Conservation (phyloP, 352 stramenopile species). For the Aphanomyces invadans region DNA sequence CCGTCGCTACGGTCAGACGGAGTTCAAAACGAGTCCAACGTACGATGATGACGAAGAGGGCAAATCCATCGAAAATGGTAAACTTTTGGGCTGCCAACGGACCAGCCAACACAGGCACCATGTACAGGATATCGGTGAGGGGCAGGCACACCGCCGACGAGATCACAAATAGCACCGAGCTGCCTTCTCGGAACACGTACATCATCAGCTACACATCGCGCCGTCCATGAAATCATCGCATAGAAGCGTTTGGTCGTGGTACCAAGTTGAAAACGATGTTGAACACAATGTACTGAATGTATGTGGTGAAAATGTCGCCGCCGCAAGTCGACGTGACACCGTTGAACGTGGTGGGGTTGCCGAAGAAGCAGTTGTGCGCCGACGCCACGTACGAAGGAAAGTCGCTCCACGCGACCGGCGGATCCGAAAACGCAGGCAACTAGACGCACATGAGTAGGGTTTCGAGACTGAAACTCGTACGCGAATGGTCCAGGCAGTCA, state of each 20-base stretch:
- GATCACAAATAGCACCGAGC: slow-evolving; percentile 28
- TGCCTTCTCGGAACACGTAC: slow-evolving; percentile 26
- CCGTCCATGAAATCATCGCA: too few species aligned
- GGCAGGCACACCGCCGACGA: slow-evolving; percentile 25
- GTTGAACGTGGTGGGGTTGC: slow-evolving; percentile 21
- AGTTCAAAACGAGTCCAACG: not conserved
- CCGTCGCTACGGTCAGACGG: not conserved
- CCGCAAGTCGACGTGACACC: slow-evolving; percentile 16
- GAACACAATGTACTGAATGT: slow-evolving; percentile 26
- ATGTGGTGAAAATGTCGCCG: slow-evolving; percentile 22
- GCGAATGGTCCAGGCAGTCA: slow-evolving; percentile 24
- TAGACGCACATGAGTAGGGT: not conserved
- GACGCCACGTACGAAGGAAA: slow-evolving; percentile 21
- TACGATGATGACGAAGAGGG: slow-evolving; percentile 23
- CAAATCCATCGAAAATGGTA: slow-evolving; percentile 25
- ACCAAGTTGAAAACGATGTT: slow-evolving; percentile 29
- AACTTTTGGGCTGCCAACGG: slow-evolving; percentile 19
- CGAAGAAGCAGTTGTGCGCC: slow-evolving; percentile 26
- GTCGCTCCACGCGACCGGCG: slow-evolving; percentile 20
- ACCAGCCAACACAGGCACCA: slow-evolving; percentile 18
- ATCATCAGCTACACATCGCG: slow-evolving; percentile 27
- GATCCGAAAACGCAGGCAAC: slow-evolving; percentile 21
- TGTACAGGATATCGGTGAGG: slow-evolving; percentile 22
- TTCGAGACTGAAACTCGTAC: slow-evolving; percentile 2
- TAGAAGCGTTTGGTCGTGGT: not conserved